Evolutionary conservation across 176 grass and related monocot genomes (phyloP), one percentile per base, ranked within the genome.

Genomic region (Hordeum marinum): DNA sequence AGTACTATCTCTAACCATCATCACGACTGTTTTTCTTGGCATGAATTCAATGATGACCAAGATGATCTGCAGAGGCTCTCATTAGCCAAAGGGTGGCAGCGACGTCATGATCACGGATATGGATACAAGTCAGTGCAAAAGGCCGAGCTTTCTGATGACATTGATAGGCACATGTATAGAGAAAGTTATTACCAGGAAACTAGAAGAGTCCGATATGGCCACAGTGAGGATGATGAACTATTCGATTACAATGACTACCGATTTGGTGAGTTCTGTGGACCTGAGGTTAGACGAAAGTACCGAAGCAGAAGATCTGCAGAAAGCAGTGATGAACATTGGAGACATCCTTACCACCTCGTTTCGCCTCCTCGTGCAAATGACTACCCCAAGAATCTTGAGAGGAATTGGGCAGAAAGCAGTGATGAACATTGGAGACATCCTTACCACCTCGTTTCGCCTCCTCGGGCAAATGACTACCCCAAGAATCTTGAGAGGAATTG

Each of bases 151-250:
- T 25, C 54, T 84, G 57, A 69, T 81, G 82, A 72, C 10, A 35
- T 73, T 78, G 77, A 80, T 84, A 74, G 34, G 36, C 21, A 18
- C 5, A 83, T 80, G 50, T 59, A 81, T 42, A 88, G 59, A 81
- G 85, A 87, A 72, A 87, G 76, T 42, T 70, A 80, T 67, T 75
- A 71, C 72, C 62, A 72, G 42, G 87, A 85, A 76, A 86, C 27
- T 41, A 89, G 80, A 73, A 77, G 63, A 80, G 72, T 68, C 55
- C 42, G 32, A 79, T 12, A 72, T 76, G 66, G 18, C 29, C 60
- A 15, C 39, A 48, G 63, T 17, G 7, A 72, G 80, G 80, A 90
- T 76, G 72, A 79, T 50, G 68, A 78, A 55, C 31, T 86, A 65
- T 25, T 88, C 48, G 9, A 72, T 86, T 52, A 65, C 79, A 86